phyloP scores from a whole-genome alignment of 1,139 yeast species.

The Protomyces inundatus region DNA sequence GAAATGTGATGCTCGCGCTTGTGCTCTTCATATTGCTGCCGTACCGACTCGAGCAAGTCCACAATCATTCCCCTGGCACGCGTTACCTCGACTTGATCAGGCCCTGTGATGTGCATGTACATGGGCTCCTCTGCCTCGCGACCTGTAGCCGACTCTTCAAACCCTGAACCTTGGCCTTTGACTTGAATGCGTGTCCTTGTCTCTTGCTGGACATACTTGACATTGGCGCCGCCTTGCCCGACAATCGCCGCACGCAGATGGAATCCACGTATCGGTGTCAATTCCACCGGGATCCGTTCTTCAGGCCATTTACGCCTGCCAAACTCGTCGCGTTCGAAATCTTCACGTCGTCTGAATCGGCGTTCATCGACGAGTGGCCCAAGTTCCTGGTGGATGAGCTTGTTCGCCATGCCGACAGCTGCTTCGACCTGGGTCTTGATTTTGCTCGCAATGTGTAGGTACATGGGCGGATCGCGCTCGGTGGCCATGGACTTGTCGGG shows the following conservation, averaged over 20 bases:
- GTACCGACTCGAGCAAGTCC: constrained; percentile 39
- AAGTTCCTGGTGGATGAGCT: constrained; percentile 38
- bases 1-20: constrained; percentile 21
- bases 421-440: constrained; percentile 36
- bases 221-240: constrained; percentile 41
- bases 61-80: constrained; percentile 38
- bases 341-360: constrained; percentile 35
- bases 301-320: constrained; percentile 34
- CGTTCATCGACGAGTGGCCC: constrained; percentile 39
- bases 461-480: constrained; percentile 39
- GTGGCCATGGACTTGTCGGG: constrained; percentile 41
- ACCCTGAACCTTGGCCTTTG: constrained; percentile 42
- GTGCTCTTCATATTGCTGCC: constrained; percentile 35
- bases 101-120: constrained; percentile 38
- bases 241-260: constrained; percentile 39
- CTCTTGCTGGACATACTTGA: constrained; percentile 40
- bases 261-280: constrained; percentile 35
- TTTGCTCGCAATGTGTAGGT: constrained; percentile 38
- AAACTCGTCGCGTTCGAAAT: constrained; percentile 27
- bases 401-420: constrained; percentile 38
- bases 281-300: constrained; percentile 35
- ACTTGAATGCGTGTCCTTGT: constrained; percentile 40
- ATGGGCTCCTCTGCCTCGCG: constrained; percentile 39
- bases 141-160: constrained; percentile 38
- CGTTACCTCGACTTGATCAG: constrained; percentile 35